phyloP scores from a whole-genome alignment of 257 asterid species.

The Solanum appendiculatum region DNA sequence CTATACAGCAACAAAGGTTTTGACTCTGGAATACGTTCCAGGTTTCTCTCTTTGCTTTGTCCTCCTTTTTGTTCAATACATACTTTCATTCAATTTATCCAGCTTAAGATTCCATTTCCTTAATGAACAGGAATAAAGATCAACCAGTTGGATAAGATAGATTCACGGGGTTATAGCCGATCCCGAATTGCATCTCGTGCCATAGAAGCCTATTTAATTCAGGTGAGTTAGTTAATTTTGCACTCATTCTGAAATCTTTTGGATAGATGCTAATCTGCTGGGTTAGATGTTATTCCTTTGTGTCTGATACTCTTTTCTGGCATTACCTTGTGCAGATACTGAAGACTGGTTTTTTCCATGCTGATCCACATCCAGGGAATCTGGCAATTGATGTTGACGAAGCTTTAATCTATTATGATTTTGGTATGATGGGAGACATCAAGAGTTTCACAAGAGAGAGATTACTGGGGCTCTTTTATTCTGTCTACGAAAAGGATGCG shows the following conservation, averaged over 20 bases:
- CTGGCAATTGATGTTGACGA: constrained; percentile 90
- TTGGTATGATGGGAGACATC: constrained; percentile 99
- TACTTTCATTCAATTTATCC: not conserved
- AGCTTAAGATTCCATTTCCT: not conserved
- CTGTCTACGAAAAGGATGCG: constrained; percentile 96
- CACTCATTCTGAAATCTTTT: not conserved
- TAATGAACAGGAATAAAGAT: constrained; percentile 66
- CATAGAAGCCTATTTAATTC: constrained; percentile 92
- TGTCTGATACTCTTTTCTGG: not conserved
- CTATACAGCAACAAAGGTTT: constrained; percentile 72
- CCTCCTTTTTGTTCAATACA: not conserved
- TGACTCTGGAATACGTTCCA: constrained; percentile 94
- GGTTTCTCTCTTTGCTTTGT: constrained; percentile 31
- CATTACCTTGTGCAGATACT: constrained; percentile 45
- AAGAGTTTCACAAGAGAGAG: constrained; percentile 85
- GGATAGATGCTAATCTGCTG: not conserved
- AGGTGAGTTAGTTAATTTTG: constrained; percentile 26
- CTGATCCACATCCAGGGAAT: constrained; percentile 99
- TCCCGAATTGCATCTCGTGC: constrained; percentile 76
- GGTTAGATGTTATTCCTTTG: not conserved
- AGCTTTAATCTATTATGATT: constrained; percentile 87
- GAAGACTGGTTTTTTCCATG: constrained; percentile 96
- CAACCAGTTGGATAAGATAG: constrained; percentile 60
- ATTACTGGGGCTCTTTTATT: constrained; percentile 65
- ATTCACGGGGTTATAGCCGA: constrained; percentile 61